Evolutionary conservation across 202 grass and related monocot species (phyloP).

Genomic region (Musa balbisiana): DNA sequence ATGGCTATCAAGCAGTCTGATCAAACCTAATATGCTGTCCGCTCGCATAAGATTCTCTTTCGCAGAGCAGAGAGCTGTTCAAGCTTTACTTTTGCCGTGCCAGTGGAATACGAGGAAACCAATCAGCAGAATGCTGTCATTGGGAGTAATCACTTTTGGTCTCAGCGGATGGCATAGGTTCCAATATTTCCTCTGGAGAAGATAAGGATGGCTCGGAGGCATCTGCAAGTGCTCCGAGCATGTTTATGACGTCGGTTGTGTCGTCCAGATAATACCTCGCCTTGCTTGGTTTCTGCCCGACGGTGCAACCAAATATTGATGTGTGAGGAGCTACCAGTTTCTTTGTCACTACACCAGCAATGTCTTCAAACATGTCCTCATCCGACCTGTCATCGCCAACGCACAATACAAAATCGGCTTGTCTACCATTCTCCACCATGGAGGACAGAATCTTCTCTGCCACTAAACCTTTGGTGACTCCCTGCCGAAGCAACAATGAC

Average conservation of each 20-base stretch:
- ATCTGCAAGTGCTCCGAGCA: slow-evolving; percentile 48
- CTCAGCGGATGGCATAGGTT: background rate
- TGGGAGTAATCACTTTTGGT: background rate
- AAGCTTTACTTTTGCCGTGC: background rate
- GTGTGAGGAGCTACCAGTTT: slow-evolving; percentile 35
- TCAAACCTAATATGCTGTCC: background rate
- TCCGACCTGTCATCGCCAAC: slow-evolving; percentile 59
- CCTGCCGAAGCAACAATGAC: slow-evolving; percentile 17
- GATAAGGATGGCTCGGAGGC: slow-evolving; percentile 23
- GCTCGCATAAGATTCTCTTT: background rate
- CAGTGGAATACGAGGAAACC: background rate
- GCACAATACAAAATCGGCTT: slow-evolving; percentile 56
- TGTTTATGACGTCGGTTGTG: slow-evolving; percentile 42
- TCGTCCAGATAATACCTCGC: slow-evolving; percentile 69
- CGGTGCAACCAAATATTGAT: slow-evolving; percentile 49
- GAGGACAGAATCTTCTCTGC: slow-evolving; percentile 52
- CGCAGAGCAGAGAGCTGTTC: background rate
- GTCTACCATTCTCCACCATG: slow-evolving; percentile 34
- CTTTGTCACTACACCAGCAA: slow-evolving; percentile 33
- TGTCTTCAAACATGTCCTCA: slow-evolving; percentile 63
- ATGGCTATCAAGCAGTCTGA: background rate
- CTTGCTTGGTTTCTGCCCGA: slow-evolving; percentile 62
- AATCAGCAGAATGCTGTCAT: background rate
- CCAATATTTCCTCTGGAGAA: slow-evolving; percentile 18
- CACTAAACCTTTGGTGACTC: slow-evolving; percentile 54